These are phyloP conservation scores for Globisporangium rhizosaccharum DNA, from an alignment of 352 stramenopile genomes.

Conservation along the genomic window DNA sequence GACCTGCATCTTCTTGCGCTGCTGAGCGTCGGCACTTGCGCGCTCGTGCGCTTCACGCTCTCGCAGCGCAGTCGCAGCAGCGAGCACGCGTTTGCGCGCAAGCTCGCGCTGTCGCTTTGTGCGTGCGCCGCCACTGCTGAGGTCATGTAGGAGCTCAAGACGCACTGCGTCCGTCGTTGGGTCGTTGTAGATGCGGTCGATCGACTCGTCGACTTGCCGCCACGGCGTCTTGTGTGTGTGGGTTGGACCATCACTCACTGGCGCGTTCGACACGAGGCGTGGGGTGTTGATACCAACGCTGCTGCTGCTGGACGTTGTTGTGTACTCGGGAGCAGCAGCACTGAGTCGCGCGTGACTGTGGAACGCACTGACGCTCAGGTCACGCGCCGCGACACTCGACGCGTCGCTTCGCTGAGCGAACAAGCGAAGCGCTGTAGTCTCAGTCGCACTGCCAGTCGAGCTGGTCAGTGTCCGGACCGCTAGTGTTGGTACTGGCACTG, in stretches of 20 bases:
- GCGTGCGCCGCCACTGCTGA: slow-evolving; percentile 5
- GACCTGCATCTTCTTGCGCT: slow-evolving; percentile 37
- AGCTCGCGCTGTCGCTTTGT: slow-evolving; percentile 35
- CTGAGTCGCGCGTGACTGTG: slow-evolving; percentile 3
- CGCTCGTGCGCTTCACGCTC: slow-evolving; percentile 23
- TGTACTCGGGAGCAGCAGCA: no score
- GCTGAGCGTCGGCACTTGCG: background rate
- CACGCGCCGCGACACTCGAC: background rate
- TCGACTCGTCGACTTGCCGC: slow-evolving; percentile 39
- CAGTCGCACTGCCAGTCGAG: background rate
- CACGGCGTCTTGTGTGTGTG: slow-evolving; percentile 12
- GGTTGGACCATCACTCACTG: background rate
- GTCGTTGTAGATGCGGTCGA: slow-evolving; percentile 58
- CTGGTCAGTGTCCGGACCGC: background rate
- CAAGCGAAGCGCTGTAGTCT: background rate
- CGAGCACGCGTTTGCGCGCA: slow-evolving; percentile 36
- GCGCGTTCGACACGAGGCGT: background rate
- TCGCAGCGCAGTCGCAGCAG: slow-evolving; percentile 35
- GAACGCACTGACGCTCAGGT: background rate
- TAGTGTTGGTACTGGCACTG: background rate
- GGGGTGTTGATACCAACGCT: background rate
- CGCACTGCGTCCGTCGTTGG: slow-evolving; percentile 45
- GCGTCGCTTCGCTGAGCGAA: slow-evolving; percentile 4
- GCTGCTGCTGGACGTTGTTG: background rate
- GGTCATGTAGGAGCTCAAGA: slow-evolving; percentile 29